phyloP scores from a whole-genome alignment of 306 rosid genomes.

The Alnus glutinosa region DNA sequence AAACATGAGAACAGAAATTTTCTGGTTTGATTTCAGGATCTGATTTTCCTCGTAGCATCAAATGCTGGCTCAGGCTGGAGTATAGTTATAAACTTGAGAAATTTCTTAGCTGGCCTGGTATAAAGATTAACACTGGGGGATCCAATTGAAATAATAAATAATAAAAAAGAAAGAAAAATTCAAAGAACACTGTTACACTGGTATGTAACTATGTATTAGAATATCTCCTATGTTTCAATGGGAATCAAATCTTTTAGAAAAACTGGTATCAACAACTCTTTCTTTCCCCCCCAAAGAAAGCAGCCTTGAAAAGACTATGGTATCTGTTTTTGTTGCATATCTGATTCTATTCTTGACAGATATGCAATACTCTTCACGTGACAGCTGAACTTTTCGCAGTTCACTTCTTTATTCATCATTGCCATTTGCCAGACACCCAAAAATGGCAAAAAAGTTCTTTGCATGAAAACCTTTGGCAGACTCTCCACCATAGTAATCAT shows the following conservation, averaged over 20 bases:
- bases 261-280: neutral
- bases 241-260: neutral
- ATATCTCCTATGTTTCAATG: neutral
- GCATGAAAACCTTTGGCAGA: neutral
- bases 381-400: slow-evolving; percentile 10
- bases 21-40: neutral
- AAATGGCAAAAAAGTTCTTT: neutral
- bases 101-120: neutral
- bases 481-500: neutral
- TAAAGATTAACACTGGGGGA: neutral
- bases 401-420: neutral
- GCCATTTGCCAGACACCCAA: neutral
- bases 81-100: neutral
- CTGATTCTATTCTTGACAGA: slow-evolving; percentile 2
- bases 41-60: neutral
- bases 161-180: neutral
- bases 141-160: neutral
- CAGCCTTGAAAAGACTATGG: neutral
- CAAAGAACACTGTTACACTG: neutral
- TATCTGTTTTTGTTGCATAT: neutral
- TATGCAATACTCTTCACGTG: neutral
- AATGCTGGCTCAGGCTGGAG: neutral
- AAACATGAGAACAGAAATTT: neutral
- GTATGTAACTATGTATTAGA: neutral
- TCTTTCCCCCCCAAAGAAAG: neutral